Evolutionary conservation across 495 filamentous ascomycete genomes (phyloP), one percentile per base, ranked within the genome.

Genomic region (Penicillium argentinense): DNA sequence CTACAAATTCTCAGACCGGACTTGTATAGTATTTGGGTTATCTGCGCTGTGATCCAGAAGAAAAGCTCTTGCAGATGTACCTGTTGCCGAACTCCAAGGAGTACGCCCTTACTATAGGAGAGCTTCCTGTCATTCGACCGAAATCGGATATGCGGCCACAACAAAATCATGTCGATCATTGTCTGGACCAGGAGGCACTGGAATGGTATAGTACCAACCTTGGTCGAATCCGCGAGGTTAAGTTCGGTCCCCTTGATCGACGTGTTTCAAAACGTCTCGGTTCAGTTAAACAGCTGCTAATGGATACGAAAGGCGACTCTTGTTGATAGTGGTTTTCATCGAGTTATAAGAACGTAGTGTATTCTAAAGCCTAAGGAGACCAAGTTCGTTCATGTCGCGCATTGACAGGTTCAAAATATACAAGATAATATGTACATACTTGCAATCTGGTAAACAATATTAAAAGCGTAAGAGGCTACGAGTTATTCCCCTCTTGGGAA

Each of bases 231-330:
- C 23, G 11, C 18, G 23, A 42, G 39, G 24, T 23, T 14, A 29
- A 42, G 16, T 56, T 56, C 41, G 53, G 53, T 42, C 49, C 42
- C 21, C 18, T 49, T 13, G 39, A 57, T 49, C 49, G 33, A n/a
- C 54, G 49, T 4, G 29, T 57, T 50, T 41, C 49, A 29, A 57
- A 51, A 53, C 49, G 44, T 49, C 44, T 57, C 16, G 49, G 54
- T 18, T 57, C 49, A n/a, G 49, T 49, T 18, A 57, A 49, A 46
- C 49, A 53, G 27, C 49, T 53, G 40, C 54, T 39, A 45, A 33
- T 57, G 39, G 49, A 56, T 48, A 56, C 53, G 45, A 53, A 48
- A 39, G 53, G 56, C 5, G 40, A 43, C 39, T 43, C 51, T 57
- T 21, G 45, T 50, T 56, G 28, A 36, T 46, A 39, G 14, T 47